These are phyloP conservation scores for Pythium rhizo-oryzae DNA, from an alignment of 352 stramenopile species.

Conservation along the genomic window DNA sequence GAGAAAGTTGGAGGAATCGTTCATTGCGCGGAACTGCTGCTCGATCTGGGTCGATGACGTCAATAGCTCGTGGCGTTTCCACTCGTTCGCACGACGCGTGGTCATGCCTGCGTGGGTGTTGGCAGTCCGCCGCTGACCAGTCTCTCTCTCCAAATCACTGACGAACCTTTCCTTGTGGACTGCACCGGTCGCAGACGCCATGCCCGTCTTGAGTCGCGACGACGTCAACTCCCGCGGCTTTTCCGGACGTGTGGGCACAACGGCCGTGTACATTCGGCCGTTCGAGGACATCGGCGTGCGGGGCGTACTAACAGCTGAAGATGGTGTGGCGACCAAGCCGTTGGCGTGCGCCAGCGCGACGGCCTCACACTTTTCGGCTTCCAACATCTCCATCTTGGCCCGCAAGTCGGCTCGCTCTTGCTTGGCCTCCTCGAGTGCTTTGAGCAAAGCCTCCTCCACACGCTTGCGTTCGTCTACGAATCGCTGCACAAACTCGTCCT, in stretches of 20 bases:
- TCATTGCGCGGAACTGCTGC: slow-evolving; percentile 42
- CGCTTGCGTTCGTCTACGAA: slow-evolving; percentile 60
- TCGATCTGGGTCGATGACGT: slow-evolving; percentile 47
- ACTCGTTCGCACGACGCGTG: slow-evolving; percentile 39
- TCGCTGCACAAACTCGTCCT: slow-evolving; percentile 47
- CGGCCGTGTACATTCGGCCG: slow-evolving; percentile 2
- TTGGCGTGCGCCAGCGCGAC: slow-evolving; percentile 15
- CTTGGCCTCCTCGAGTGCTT: slow-evolving; percentile 38
- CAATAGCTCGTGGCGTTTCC: slow-evolving; percentile 37
- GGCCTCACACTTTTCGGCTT: slow-evolving; percentile 34
- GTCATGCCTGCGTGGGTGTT: slow-evolving; percentile 21
- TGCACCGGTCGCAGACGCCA: slow-evolving; percentile 28
- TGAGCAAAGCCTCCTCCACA: slow-evolving; percentile 46
- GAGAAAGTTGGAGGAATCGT: slow-evolving; percentile 13
- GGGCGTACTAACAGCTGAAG: neutral
- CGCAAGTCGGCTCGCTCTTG: slow-evolving; percentile 42
- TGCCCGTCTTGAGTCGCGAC: slow-evolving; percentile 15
- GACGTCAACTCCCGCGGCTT: slow-evolving; percentile 40
- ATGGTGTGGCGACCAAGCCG: neutral
- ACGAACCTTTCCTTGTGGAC: slow-evolving; percentile 77
- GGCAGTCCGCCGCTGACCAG: slow-evolving; percentile 54
- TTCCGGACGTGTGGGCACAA: slow-evolving; percentile 59
- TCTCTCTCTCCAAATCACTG: slow-evolving; percentile 71
- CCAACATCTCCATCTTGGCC: slow-evolving; percentile 45
- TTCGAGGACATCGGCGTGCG: slow-evolving; percentile 14